Evolutionary conservation across 768 basidiomycete genomes (phyloP).

Genomic region (Collybia sp.): DNA sequence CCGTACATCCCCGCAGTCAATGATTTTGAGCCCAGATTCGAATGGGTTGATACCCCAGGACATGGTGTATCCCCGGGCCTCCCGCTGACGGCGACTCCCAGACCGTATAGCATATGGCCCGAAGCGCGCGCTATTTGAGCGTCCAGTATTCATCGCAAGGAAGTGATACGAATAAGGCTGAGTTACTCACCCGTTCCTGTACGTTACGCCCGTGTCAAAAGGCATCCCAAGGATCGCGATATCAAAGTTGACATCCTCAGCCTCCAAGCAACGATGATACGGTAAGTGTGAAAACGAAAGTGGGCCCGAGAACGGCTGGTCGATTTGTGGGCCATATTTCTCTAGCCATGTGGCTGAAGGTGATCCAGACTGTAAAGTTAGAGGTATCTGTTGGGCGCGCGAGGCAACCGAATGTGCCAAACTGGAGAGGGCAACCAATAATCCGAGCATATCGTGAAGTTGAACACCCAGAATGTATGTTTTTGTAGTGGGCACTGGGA

Average conservation of each 20-base stretch:
- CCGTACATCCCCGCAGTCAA: slow-evolving; percentile 84
- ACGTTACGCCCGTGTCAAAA: slow-evolving; percentile 69
- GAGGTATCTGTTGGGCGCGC: no score
- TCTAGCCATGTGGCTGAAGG: slow-evolving; percentile 47
- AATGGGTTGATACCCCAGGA: slow-evolving; percentile 74
- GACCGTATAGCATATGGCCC: slow-evolving; percentile 84
- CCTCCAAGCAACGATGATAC: slow-evolving; percentile 66
- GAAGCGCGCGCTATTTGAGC: slow-evolving; percentile 64
- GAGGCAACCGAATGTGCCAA: neutral
- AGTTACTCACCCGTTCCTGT: slow-evolving; percentile 43
- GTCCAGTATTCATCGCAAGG: neutral
- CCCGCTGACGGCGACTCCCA: slow-evolving; percentile 66
- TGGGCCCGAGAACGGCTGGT: slow-evolving; percentile 76
- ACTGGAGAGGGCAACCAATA: no score
- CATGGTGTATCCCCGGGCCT: slow-evolving; percentile 55
- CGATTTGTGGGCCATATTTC: slow-evolving; percentile 73
- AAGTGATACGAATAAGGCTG: neutral
- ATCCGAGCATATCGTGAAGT: no score
- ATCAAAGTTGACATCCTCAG: slow-evolving; percentile 51
- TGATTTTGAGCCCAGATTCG: slow-evolving; percentile 44
- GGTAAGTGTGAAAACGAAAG: slow-evolving; percentile 81
- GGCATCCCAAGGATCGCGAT: slow-evolving; percentile 80
- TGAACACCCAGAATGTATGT: no score
- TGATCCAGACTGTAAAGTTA: no score
- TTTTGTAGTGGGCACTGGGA: no score